Base-by-base conservation (phyloP, 1,284 basidiomycete genomes). In the Anthracocystis panici-leucophaei region DNA sequence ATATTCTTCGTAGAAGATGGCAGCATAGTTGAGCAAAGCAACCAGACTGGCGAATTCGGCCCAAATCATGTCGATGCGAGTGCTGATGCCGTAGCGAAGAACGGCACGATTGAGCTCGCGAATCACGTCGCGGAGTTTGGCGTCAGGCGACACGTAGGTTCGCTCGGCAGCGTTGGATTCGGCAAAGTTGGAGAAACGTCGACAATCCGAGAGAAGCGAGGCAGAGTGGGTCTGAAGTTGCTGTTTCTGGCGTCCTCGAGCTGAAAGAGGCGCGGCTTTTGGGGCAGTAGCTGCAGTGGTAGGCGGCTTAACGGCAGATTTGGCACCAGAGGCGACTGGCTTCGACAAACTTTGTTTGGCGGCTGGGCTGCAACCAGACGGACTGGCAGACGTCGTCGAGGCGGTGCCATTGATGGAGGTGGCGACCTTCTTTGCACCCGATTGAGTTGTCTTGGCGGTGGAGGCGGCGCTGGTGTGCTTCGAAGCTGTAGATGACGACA, bases 1-100 rank as follows among this genome's bases (percentile, higher is more conserved):
- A 35, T 29, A 49, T 20, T 31, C 14, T 20, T n/a, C 10, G 57
- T 56, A 64, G 41, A 67, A 50, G 3, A 57, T 57, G 21, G 57
- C 63, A 1, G 64, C 60, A 31, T 67, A 67, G 57, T 73, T 73
- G 56, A 73, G 70, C 40, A 66, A 35, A 9, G 50, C 64, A 5
- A 67, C 57, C 11, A 72, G 10, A 31, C 51, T 41, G 5, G 51
- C 63, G 10, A 72, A n/a, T 25, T 72, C 69, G 20, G 18, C 41
- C 25, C 45, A 63, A 20, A 62, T 27, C 5, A 51, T 12, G 8
- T 38, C 53, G 31, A 62, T 35, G 44, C 50, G 14, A 16, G 27
- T 29, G 1, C 14, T 20, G 8, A 14, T 21, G 10, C 51, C 27
- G 12, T 40, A 63, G 16, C 35, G 20, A 5, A 72, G 59, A 12